Base-by-base conservation (phyloP, 148 eudicot species). In the Beta vulgaris region DNA sequence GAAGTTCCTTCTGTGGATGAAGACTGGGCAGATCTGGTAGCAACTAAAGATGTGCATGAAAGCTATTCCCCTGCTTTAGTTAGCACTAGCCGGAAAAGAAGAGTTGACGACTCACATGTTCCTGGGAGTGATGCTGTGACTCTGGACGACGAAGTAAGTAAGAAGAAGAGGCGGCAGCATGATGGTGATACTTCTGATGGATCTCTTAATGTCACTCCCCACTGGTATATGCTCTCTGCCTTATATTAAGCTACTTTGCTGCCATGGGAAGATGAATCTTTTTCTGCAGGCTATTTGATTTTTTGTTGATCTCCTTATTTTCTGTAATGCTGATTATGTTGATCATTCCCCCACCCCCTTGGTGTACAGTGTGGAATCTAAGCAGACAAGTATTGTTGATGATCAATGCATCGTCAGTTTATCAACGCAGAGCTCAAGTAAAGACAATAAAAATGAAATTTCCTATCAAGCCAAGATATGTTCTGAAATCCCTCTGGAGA, bases 121-220 rank as follows among this genome's bases (percentile, higher is more conserved):
- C 61, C 63, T 51, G 78, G 23, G 42, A 35, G 26, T 35, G 70
- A 64, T 51, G 44, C 79, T 76, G 78, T 81, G 46, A 60, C 84
- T 71, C 70, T 81, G 35, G 85, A 84, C 78, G 90, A 77, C 51
- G 87, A 72, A 36, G 85, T 64, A 36, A 80, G 66, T 21, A 86
- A 83, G 60, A 91, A 87, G 82, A 91, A 81, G 78, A 85, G 87
- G 80, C 90, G 82, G 82, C 85, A 85, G 77, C 85, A 85, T 66
- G 77, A 15, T 25, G 81, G 72, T 79, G 79, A 64, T 64, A 67
- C 75, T 54, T 58, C 37, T 63, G 75, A 49, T 39, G 37, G 58
- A 10, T 48, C 58, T 44, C 69, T 32, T 10, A 44, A 54, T 31
- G 42, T 29, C 43, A 35, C 49, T 69, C 23, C 68, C 2, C 48